phyloP scores from a whole-genome alignment of 1,284 basidiomycete genomes.

The Malassezia psittaci region DNA sequence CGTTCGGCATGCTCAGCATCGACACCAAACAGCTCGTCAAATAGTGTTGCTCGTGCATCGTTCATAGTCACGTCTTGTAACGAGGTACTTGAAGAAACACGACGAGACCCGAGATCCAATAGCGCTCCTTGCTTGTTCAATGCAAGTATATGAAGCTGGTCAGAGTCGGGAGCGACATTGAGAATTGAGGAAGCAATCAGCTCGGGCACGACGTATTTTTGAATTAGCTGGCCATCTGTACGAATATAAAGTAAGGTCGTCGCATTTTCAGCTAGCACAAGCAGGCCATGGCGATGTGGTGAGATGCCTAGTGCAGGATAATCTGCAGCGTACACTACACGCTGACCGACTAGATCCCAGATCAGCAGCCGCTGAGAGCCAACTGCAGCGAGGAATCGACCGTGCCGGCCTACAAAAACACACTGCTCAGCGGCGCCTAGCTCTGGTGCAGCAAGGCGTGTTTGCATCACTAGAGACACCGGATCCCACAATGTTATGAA shows the following conservation, averaged over 20 bases:
- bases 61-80: constrained; percentile 10
- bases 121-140: constrained; percentile 27
- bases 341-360: constrained; percentile 37
- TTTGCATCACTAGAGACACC: constrained; percentile 58
- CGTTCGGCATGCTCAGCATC: constrained; percentile 10
- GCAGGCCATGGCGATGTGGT: constrained; percentile 10
- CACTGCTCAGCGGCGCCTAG: constrained; percentile 16
- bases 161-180: constrained; percentile 15
- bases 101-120: constrained; percentile 21
- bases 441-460: constrained; percentile 52
- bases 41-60: constrained; percentile 59
- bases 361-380: constrained; percentile 22
- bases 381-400: constrained; percentile 26
- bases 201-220: neutral
- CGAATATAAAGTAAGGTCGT: constrained; percentile 9
- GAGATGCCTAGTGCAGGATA: constrained; percentile 7
- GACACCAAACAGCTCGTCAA: constrained; percentile 74
- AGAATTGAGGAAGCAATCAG: constrained; percentile 8
- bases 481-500: constrained; percentile 72
- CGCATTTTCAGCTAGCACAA: neutral
- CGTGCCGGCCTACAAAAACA: constrained; percentile 24
- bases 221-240: neutral
- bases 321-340: constrained; percentile 17
- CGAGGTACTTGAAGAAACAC: constrained; percentile 20
- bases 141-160: constrained; percentile 20